Percentiles rank a stretch among this genome's conserved stretches.
phyloP scores from a whole-genome alignment of 805 yeast genomes.

The Candida taoyuanica region DNA sequence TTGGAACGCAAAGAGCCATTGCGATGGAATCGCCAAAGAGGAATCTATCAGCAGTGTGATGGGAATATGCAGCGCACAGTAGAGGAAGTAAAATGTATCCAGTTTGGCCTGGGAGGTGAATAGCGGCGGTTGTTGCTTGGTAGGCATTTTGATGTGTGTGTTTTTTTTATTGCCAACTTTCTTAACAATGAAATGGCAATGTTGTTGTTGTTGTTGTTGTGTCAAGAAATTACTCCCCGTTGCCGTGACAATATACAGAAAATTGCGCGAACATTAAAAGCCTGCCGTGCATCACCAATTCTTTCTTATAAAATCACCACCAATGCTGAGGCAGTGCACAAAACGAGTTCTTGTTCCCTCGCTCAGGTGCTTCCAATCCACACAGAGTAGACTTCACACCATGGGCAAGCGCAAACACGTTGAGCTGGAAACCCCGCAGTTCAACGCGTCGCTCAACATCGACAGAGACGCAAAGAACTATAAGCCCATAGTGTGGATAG shows the following conservation, averaged over 20 bases:
- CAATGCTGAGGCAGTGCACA: too few species aligned
- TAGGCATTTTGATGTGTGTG: neutral
- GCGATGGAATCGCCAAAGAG: conserved; percentile 57
- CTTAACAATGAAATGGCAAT: too few species aligned
- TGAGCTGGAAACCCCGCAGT: conserved; percentile 19
- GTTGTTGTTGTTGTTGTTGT: too few species aligned
- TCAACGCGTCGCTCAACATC: conserved; percentile 10
- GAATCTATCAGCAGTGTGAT: conserved; percentile 75
- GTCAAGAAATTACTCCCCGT: too few species aligned
- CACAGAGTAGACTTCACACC: too few species aligned
- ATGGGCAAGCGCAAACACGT: conserved; percentile 13
- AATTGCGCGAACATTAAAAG: too few species aligned
- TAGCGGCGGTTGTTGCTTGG: conserved; percentile 7
- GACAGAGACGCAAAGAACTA: conserved; percentile 14
- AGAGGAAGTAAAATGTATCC: conserved; percentile 45
- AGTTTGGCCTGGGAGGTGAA: conserved; percentile 18
- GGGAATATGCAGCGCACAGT: conserved; percentile 64
- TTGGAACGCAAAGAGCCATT: conserved; percentile 46
- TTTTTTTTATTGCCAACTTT: too few species aligned
- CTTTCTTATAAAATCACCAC: too few species aligned
- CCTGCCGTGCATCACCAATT: too few species aligned
- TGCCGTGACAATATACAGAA: too few species aligned
- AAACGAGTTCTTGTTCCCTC: too few species aligned
- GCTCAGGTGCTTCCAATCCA: too few species aligned
- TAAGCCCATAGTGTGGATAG: conserved; percentile 80